Base-by-base conservation (phyloP, 345 rosid species). In the Eucalyptus coolabah region DNA sequence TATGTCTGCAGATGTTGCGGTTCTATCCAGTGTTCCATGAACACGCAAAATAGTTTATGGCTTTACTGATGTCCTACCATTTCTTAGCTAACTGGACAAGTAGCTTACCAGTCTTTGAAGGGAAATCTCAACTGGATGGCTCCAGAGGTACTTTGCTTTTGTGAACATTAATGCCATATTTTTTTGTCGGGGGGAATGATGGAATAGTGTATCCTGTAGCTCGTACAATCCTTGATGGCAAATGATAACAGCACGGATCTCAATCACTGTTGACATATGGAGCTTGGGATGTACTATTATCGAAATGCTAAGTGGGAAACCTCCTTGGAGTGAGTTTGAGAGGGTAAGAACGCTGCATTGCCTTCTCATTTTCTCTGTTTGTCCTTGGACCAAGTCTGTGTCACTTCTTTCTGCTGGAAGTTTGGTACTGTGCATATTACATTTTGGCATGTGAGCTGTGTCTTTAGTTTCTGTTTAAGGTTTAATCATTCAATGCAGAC, bases 241-340 rank as follows among this genome's bases (percentile, higher is more conserved):
- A 60, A 60, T 28, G 12, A 60, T 60, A 5, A 60, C n/a, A 28
- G n/a, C 32, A 28, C 4, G 3, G 15, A 26, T 60, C 67, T 26
- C n/a, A 7, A 60, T 60, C 32, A 6, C 32, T 28, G 8, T 2
- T 6, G 4, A 60, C 12, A 60, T 26, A 0, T 60, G 67, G 32
- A 60, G 67, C 3, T 60, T 60, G 67, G 32, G 32, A 26, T 12
- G 32, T 26, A 23, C 67, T 28, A 93, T 97, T 88, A 96, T 95
- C 53, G 96, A 97, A 93, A 96, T 96, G 56, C 98, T 93, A 63
- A 97, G 96, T 13, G 97, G 99, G 86, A 96, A 94, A 89, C 98
- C 98, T 91, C 99, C 99, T 72, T 96, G 99, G 99, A 95, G 89
- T 96, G 99, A 95, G 89, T 96, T 90, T 88, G 51, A 97, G 91